Conservation (phyloP, 2,329 filamentous ascomycete genomes). For the Pseudohalonectria lignicola region DNA sequence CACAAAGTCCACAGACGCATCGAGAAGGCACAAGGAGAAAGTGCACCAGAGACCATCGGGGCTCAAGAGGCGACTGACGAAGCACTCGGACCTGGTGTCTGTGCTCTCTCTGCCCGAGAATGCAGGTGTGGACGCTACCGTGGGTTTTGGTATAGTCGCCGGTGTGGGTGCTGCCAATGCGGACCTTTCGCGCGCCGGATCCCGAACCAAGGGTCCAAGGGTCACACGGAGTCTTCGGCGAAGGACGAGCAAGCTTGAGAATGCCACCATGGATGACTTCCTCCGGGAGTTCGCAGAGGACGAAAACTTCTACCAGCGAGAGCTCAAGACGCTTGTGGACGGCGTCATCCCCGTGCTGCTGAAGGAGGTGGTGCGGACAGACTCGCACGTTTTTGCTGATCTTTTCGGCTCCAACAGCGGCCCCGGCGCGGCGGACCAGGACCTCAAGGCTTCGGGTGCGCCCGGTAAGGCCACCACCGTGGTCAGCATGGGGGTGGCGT, state of each 20-base stretch:
- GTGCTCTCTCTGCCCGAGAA: conserved; percentile 68
- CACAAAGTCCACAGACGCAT: conserved; percentile 27
- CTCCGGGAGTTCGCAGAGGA: conserved; percentile 73
- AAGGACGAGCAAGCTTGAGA: conserved; percentile 53
- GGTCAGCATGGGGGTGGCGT: conserved; percentile 81
- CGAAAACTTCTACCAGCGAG: conserved; percentile 78
- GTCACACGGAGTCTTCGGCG: conserved; percentile 72
- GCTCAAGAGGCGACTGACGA: conserved; percentile 70
- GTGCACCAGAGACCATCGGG: too few species aligned
- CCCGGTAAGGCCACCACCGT: conserved; percentile 63
- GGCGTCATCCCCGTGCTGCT: conserved; percentile 90
- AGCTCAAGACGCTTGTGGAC: conserved; percentile 86
- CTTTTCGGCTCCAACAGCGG: conserved; percentile 59
- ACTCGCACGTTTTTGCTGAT: conserved; percentile 50
- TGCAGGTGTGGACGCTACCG: neutral
- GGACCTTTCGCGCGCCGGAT: too few species aligned
- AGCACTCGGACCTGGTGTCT: conserved; percentile 88
- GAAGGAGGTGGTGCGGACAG: conserved; percentile 68
- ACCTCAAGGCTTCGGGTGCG: too few species aligned
- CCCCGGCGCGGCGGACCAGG: too few species aligned
- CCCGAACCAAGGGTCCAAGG: conserved; percentile 56
- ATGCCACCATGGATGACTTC: conserved; percentile 62
- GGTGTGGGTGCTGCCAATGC: too few species aligned
- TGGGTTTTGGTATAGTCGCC: too few species aligned
- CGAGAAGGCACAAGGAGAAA: neutral